Base-by-base conservation (phyloP, 306 rosid species). In the Geum urbanum region DNA sequence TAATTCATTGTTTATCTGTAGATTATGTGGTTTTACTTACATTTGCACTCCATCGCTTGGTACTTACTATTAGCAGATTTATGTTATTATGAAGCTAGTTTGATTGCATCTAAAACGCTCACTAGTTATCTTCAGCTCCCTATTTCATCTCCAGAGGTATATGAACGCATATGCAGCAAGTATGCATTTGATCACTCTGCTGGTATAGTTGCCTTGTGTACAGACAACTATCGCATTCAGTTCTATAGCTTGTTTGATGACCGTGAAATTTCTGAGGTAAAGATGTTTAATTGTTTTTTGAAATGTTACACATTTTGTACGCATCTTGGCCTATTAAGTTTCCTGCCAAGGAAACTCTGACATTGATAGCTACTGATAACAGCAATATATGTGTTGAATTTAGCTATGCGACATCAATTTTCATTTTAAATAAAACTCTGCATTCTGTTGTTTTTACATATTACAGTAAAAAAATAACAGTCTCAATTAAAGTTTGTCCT, bases 201-300 rank as follows among this genome's bases (percentile, higher is more conserved):
- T 84, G 99, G 96, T 57, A 62, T 84, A 45, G 87, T 89, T 80
- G 99, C 92, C 41, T 83, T 91, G 78, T 84, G 77, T 52, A 84
- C 99, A 69, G 91, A 86, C 72, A 87, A 89, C 77, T 94, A 91
- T 66, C 75, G 89, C 78, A 76, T 94, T 71, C 99, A 94, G 76
- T 84, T 94, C 73, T 94, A 85, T 81, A 89, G 89, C 78, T 76
- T 94, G 87, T 78, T 86, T 89, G 96, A 85, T 72, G 88, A 94
- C 78, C 84, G 86, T 24, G 97, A 85, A 77, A 52, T 86, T 72
- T 84, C 90, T 72, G 95, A 94, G 99, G 99, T 94, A 76, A 74
- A 69, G 19, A 49, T 51, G 48, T 66, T 77, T 46, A 20, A 12
- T 49, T 44, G 46, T 37, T 20, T 27, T 74, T 12, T 72, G n/a